Conservation (phyloP, 2,329 filamentous ascomycete genomes). For the Plenodomus tracheiphilus region DNA sequence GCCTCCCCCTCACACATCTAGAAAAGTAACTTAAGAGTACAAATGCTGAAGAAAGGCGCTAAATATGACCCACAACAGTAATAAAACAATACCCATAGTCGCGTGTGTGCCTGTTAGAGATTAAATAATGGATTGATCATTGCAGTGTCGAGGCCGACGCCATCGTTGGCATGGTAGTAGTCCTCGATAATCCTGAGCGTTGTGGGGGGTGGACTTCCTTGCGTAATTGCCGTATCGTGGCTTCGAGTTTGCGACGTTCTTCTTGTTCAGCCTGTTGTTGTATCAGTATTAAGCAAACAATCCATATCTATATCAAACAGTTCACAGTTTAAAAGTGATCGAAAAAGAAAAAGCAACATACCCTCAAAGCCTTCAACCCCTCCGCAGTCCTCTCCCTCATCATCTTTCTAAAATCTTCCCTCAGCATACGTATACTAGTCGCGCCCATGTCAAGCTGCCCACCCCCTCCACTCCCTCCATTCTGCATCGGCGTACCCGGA, state of each 20-base stretch:
- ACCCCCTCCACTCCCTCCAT: slow-evolving; percentile 19
- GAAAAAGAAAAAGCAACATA: slow-evolving; percentile 47
- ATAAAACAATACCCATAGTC: too few species aligned
- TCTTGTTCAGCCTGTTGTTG: slow-evolving; percentile 67
- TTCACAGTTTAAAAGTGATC: background rate
- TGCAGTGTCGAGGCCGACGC: too few species aligned
- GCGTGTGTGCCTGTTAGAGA: too few species aligned
- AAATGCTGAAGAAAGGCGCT: too few species aligned
- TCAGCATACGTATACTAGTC: slow-evolving; percentile 69
- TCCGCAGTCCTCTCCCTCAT: slow-evolving; percentile 73
- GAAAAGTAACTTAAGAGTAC: too few species aligned
- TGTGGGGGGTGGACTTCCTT: slow-evolving; percentile 41
- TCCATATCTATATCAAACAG: background rate
- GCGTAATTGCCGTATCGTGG: slow-evolving; percentile 59
- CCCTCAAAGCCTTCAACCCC: slow-evolving; percentile 65
- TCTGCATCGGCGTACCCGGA: slow-evolving; percentile 45
- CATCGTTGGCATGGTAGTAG: background rate
- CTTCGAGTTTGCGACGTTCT: slow-evolving; percentile 68
- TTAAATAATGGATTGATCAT: too few species aligned
- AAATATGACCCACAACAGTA: too few species aligned
- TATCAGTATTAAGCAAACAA: slow-evolving; percentile 17
- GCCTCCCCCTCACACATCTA: too few species aligned
- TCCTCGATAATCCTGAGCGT: slow-evolving; percentile 3
- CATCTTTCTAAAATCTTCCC: slow-evolving; percentile 80
- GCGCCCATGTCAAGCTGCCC: slow-evolving; percentile 50